phyloP scores from a whole-genome alignment of 2,329 filamentous ascomycete species.

The Cercospora beticola region DNA sequence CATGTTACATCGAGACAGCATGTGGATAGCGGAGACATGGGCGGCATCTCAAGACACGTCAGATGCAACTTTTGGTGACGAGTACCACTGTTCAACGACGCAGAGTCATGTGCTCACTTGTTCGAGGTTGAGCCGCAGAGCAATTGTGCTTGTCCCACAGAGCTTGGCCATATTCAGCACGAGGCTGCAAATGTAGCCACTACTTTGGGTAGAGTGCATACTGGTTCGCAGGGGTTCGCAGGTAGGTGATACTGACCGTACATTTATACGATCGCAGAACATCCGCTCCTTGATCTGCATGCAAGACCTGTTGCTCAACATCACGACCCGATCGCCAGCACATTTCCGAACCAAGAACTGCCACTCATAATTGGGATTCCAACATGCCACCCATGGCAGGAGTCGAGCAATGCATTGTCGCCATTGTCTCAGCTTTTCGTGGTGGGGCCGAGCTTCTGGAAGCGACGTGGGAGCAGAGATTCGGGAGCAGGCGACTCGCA shows the following conservation, averaged over 20 bases:
- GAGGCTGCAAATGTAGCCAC: background rate
- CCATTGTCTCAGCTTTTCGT: constrained; percentile 46
- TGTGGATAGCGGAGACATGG: background rate
- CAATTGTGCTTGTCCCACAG: background rate
- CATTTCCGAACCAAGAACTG: background rate
- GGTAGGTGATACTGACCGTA: background rate
- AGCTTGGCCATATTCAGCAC: background rate
- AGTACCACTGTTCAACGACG: background rate
- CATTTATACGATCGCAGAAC: background rate
- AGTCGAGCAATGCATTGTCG: constrained; percentile 43
- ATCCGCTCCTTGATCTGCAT: background rate
- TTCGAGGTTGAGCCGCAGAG: background rate
- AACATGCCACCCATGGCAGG: constrained; percentile 24
- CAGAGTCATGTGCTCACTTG: background rate
- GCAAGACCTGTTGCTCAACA: background rate
- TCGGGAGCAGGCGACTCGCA: constrained; percentile 20
- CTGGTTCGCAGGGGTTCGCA: background rate
- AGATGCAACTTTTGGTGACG: background rate
- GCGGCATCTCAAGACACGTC: background rate
- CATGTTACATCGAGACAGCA: background rate
- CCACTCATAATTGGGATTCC: background rate
- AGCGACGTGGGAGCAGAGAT: constrained; percentile 37
- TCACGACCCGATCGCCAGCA: background rate
- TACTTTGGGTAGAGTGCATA: background rate
- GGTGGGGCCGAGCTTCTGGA: constrained; percentile 42